These are phyloP conservation scores for Geosmithia morbida DNA, from an alignment of 2,329 filamentous ascomycete genomes.

Conservation along the genomic window DNA sequence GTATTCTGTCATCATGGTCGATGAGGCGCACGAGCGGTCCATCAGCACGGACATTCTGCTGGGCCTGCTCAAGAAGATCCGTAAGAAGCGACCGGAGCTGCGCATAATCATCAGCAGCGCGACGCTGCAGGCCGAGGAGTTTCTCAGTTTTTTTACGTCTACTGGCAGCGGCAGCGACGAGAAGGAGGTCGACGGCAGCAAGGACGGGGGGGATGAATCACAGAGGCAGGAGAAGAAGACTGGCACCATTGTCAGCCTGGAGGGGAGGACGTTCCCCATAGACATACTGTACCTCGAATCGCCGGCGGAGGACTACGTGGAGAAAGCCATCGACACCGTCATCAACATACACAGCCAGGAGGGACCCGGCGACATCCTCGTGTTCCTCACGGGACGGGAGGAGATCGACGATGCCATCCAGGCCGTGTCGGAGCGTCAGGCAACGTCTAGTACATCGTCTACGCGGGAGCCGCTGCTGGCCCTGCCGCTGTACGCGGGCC, in stretches of 20 bases:
- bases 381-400: constrained; percentile 86
- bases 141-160: constrained; percentile 59
- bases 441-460: constrained; percentile 5
- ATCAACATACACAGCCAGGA: constrained; percentile 80
- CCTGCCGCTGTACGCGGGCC: constrained; percentile 76
- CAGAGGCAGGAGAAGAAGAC: constrained; percentile 7
- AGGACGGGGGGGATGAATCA: too few species aligned
- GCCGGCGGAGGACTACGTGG: constrained; percentile 75
- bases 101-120: constrained; percentile 87
- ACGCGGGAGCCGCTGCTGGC: constrained; percentile 28
- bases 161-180: constrained; percentile 24
- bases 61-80: constrained; percentile 82
- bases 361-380: constrained; percentile 68
- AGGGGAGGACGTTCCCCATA: constrained; percentile 80
- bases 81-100: constrained; percentile 63
- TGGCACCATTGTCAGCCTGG: constrained; percentile 58
- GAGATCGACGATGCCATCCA: constrained; percentile 81
- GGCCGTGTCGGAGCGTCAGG: constrained; percentile 58
- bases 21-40: constrained; percentile 90
- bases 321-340: constrained; percentile 67
- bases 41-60: constrained; percentile 85
- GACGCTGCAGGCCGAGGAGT: constrained; percentile 79
- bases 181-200: constrained; percentile 9
- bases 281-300: constrained; percentile 69
- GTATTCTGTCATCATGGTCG: constrained; percentile 95